Evolutionary conservation across 2,329 filamentous ascomycete genomes (phyloP), one percentile per base, ranked within the genome.

Genomic region (Hypoxylon sp.): DNA sequence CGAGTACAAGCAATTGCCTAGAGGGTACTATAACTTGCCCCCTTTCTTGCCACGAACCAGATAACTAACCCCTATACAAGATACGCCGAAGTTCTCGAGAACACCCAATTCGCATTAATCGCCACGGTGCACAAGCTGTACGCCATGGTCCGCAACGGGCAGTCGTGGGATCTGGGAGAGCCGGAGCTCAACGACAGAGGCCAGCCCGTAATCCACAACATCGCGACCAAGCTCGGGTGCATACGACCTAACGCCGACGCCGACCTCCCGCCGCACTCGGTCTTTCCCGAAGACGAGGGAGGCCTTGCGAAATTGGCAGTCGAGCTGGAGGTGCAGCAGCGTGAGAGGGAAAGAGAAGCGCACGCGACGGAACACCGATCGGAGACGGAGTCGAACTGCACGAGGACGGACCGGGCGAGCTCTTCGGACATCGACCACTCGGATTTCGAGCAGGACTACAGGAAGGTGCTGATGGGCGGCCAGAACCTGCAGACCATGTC

Each of bases 91-190:
- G 83, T 88, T 17, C 73, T 88, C 29, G 85, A 88, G 65, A 86
- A 87, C 73, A 87, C 84, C 1, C 85, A 88, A 68, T 84, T 86
- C 67, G 83, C 84, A 43, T 78, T 88, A 53, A 84, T 87, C 56
- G 83, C 84, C 52, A 87, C 85, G 17, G 83, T 87, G 1, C 84
- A 87, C 70, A 88, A 88, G 73, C 79, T 88, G 18, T 88, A 88
- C 71, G 77, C 79, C 49, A 88, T 88, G 84, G 80, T 88, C 41
- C 79, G 83, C 59, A 83, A 77, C 58, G 75, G 77, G 17, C 82
- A 87, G 65, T 69, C 77, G 2, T 88, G 85, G 85, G 82, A 84
- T 10, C 75, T 87, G 13, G 84, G 81, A n/a, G 84, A 87, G 66
- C 85, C 85, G 3, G 83, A 86, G 60, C 74, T 87, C 64, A 88